A percentile compares a stretch with the other conserved stretches of the same genome.
phyloP scores from a whole-genome alignment of 83 land plant species.

The Thuja plicata region DNA sequence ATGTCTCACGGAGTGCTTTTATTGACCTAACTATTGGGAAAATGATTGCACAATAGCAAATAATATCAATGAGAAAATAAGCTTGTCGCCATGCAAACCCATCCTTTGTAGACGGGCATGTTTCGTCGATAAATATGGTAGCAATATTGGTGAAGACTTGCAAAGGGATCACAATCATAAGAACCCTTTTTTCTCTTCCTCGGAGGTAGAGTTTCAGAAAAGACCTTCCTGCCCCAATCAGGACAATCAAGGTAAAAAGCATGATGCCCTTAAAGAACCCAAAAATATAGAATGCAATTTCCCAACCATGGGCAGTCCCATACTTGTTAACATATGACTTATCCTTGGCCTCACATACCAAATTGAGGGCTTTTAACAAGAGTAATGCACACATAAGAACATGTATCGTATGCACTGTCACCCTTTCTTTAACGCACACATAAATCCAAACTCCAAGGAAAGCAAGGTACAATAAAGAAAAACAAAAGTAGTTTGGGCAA shows the following conservation, averaged over 20 bases:
- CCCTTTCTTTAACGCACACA: slow-evolving; percentile 29
- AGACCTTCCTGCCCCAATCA: slow-evolving; percentile 96
- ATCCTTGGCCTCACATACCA: slow-evolving; percentile 69
- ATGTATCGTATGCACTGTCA: slow-evolving; percentile 62
- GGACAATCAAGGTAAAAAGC: slow-evolving; percentile 82
- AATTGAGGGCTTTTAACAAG: slow-evolving; percentile 47
- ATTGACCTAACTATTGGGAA: slow-evolving; percentile 98
- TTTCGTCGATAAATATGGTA: slow-evolving; percentile 71
- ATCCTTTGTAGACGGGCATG: slow-evolving; percentile 79
- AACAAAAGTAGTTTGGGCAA: too few species aligned
- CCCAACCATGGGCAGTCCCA: slow-evolving; percentile 74
- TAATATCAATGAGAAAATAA: slow-evolving; percentile 74
- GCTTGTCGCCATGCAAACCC: slow-evolving; percentile 85
- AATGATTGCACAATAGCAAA: slow-evolving; percentile 88
- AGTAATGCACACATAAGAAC: slow-evolving; percentile 55
- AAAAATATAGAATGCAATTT: slow-evolving; percentile 73
- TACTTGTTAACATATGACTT: slow-evolving; percentile 55
- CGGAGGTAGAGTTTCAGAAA: slow-evolving; percentile 87
- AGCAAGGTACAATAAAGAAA: slow-evolving; percentile 32
- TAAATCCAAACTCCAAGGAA: slow-evolving; percentile 50
- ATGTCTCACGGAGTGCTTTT: slow-evolving; percentile 70
- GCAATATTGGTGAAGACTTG: slow-evolving; percentile 89
- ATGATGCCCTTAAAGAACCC: slow-evolving; percentile 70
- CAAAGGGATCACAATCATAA: slow-evolving; percentile 94
- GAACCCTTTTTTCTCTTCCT: slow-evolving; percentile 90